A percentile compares a stretch with the other conserved stretches of the same genome.
Evolutionary conservation across 305 asterid genomes (phyloP).

Genomic region (Lippia alba): DNA sequence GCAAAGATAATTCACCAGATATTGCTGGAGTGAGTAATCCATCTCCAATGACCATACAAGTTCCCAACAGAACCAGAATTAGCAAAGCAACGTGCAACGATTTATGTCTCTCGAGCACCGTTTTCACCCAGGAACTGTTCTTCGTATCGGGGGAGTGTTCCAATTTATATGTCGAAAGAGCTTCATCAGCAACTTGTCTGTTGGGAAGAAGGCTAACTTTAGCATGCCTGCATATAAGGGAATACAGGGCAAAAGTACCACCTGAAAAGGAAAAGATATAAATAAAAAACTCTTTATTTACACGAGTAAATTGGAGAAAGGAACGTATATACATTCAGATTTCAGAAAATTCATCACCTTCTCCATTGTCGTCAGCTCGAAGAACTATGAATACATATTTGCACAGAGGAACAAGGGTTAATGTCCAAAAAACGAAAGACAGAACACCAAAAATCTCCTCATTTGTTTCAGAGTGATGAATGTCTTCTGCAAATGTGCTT

Average conservation of each 20-base stretch:
- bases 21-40: conserved; percentile 95
- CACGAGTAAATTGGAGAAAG: conserved; percentile 3
- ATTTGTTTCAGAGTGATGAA: conserved; percentile 90
- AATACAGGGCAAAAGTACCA: conserved; percentile 95
- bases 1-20: conserved; percentile 58
- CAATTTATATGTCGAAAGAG: conserved; percentile 83
- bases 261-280: conserved; percentile 57
- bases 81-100: conserved; percentile 75
- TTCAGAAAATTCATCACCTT: conserved; percentile 48
- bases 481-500: conserved; percentile 97
- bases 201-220: conserved; percentile 95
- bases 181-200: conserved; percentile 83
- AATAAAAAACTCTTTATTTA: neutral
- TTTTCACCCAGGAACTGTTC: conserved; percentile 69
- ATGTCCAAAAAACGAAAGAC: conserved; percentile 92
- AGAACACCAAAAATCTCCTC: conserved; percentile 95
- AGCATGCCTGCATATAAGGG: conserved; percentile 94
- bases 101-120: conserved; percentile 83
- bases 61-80: conserved; percentile 85
- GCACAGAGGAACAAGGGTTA: conserved; percentile 87
- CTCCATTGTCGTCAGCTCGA: conserved; percentile 96
- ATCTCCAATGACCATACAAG: conserved; percentile 99
- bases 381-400: conserved; percentile 91
- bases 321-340: neutral
- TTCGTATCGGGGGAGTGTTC: conserved; percentile 74